Evolutionary conservation across 371 early-diverging fungal species (phyloP).

Genomic region (Chytridiales sp.): DNA sequence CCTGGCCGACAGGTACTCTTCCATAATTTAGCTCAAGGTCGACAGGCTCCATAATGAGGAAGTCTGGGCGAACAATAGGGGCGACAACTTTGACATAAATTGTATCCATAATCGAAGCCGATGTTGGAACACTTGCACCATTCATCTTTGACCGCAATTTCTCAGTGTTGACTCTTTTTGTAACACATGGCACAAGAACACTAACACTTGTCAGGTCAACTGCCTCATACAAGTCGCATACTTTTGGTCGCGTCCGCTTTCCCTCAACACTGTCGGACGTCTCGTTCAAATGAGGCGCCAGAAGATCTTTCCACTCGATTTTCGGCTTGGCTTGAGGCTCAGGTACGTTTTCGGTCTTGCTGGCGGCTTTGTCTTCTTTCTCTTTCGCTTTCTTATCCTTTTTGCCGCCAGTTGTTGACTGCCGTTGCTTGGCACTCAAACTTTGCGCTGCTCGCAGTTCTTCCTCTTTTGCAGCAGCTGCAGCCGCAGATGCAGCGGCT

Average conservation of each 20-base stretch:
- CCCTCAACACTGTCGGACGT: not conserved
- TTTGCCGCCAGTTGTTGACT: not conserved
- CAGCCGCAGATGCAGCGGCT: not conserved
- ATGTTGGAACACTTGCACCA: not conserved
- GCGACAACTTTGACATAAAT: constrained; percentile 25
- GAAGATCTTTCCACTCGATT: constrained; percentile 1
- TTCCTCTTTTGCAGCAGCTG: not conserved
- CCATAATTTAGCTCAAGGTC: constrained; percentile 12
- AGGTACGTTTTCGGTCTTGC: not conserved
- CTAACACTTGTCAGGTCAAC: constrained; percentile 23
- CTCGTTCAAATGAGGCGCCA: not conserved
- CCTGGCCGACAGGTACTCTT: constrained; percentile 13
- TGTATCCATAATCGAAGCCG: not conserved
- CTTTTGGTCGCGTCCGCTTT: not conserved
- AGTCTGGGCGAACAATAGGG: constrained; percentile 26
- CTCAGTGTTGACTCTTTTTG: not conserved
- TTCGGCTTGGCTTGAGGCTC: not conserved
- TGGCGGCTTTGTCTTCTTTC: constrained; percentile 2
- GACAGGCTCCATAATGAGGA: constrained; percentile 27
- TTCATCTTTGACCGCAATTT: not conserved
- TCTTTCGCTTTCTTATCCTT: constrained; percentile 3
- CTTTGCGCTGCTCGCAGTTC: not conserved
- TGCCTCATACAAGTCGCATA: constrained; percentile 8
- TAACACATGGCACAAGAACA: constrained; percentile 23
- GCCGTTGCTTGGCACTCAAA: not conserved